Evolutionary conservation across 2,329 filamentous ascomycete genomes (phyloP).

Genomic region (Fusarium algeriense): DNA sequence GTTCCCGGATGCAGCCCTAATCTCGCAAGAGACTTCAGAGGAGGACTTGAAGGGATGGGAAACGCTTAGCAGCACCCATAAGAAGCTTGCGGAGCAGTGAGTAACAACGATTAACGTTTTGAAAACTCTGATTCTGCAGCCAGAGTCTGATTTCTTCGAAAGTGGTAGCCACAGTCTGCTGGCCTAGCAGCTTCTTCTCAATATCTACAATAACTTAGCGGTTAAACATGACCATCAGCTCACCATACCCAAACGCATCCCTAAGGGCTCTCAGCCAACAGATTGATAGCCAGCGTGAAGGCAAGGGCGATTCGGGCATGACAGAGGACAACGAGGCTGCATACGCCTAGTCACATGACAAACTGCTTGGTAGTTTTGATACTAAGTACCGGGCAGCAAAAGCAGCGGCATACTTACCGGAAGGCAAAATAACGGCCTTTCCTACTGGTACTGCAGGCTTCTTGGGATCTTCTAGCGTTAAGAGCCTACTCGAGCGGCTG

Average conservation of each 20-base stretch:
- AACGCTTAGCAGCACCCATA: neutral
- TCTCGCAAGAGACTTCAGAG: neutral
- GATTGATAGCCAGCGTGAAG: neutral
- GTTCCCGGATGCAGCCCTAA: neutral
- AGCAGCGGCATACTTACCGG: neutral
- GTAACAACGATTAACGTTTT: neutral
- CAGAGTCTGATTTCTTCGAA: neutral
- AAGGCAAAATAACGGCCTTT: neutral
- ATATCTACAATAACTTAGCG: neutral
- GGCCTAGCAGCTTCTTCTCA: neutral
- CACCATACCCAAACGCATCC: neutral
- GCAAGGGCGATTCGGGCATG: neutral
- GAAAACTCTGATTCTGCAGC: neutral
- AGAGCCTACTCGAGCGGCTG: neutral
- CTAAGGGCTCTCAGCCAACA: neutral
- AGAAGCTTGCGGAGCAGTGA: neutral
- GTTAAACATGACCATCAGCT: neutral
- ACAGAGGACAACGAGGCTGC: neutral
- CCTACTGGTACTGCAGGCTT: neutral
- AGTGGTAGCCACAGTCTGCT: neutral
- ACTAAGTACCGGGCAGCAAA: neutral
- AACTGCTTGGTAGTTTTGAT: neutral
- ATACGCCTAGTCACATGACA: neutral
- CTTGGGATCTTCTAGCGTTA: neutral
- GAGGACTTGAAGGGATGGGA: neutral